phyloP scores from a whole-genome alignment of 2,329 filamentous ascomycete genomes.

The Fusarium sulawesiense region DNA sequence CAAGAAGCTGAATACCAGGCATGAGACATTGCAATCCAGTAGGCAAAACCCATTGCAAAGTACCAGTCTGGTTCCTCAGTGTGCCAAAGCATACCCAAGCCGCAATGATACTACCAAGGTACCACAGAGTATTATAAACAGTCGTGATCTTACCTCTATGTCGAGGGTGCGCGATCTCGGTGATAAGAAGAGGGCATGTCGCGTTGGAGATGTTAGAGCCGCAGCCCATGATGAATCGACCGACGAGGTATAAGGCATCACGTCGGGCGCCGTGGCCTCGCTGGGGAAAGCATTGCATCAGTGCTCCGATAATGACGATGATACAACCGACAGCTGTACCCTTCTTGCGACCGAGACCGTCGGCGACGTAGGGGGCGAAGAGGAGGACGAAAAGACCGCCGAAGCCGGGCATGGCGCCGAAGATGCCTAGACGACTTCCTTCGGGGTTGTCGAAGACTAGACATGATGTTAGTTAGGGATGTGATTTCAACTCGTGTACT shows the following conservation, averaged over 20 bases:
- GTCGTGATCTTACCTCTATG: constrained; percentile 42
- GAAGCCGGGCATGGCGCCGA: constrained; percentile 42
- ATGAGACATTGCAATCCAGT: constrained; percentile 39
- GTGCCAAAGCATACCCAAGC: constrained; percentile 42
- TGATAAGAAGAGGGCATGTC: constrained; percentile 42
- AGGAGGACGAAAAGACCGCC: constrained; percentile 43
- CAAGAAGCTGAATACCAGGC: constrained; percentile 38
- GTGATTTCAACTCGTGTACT: neutral
- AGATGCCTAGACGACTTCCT: constrained; percentile 43
- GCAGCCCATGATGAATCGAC: constrained; percentile 42
- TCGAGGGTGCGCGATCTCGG: constrained; percentile 38
- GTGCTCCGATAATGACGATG: constrained; percentile 34
- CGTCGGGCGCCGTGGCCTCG: constrained; percentile 7
- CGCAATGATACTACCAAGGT: constrained; percentile 40
- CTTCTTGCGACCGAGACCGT: constrained; percentile 40
- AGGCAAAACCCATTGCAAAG: constrained; percentile 38
- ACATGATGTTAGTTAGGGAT: neutral
- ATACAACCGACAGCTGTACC: constrained; percentile 38
- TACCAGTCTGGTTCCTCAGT: constrained; percentile 22
- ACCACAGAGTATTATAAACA: constrained; percentile 44
- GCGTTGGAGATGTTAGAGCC: constrained; percentile 43
- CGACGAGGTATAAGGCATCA: constrained; percentile 38
- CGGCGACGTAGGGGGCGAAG: constrained; percentile 42
- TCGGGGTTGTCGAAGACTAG: constrained; percentile 39
- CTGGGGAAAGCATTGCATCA: constrained; percentile 42